Base-by-base conservation (phyloP, 192 early-diverging fungal species). In the Coemansia sp. region DNA sequence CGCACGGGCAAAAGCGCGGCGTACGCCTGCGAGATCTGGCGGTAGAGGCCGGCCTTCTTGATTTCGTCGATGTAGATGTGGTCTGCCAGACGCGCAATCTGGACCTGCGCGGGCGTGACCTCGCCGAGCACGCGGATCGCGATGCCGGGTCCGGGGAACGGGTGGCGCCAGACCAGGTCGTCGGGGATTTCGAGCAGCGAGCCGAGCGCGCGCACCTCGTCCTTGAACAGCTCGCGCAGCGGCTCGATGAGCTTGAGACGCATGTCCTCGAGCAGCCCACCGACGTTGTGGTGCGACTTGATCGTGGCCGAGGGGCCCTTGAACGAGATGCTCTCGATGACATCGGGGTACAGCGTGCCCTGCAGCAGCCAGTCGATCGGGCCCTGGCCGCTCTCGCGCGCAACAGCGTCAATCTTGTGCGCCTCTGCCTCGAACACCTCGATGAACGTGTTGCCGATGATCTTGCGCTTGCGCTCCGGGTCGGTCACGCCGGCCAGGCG, bases 251-350 rank as follows among this genome's bases (percentile, higher is more conserved):
- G 83, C 85, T 97, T 97, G 54, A 97, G 76, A 53, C 95, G 95
- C 95, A 98, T 97, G 82, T 97, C 85, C 64, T 95, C 92, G 54
- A 93, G 83, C 23, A 97, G 84, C 50, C 97, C 97, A 60, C 97
- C 97, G 44, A 98, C 97, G 67, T 98, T 98, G 84, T 98, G 97
- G 78, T 98, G 97, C 33, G 97, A 95, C 84, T 98, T 98, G 82
- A 98, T 98, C 58, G 93, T 96, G 16, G 94, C 97, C 71, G 88
- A 90, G 28, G 97, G 97, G 12, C 97, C 97, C 91, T 98, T 98
- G 89, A 98, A 98, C 27, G 91, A 93, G 58, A 98, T 91, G 61
- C 88, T 90, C 85, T 98, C 97, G 65, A 98, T 98, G 33, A 98
- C 97, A 83, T 98, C 97, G 54, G 97, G 97, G 70, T 97, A 98